Conservation (phyloP, 306 rosid species). For the Trichosanthes truncata region DNA sequence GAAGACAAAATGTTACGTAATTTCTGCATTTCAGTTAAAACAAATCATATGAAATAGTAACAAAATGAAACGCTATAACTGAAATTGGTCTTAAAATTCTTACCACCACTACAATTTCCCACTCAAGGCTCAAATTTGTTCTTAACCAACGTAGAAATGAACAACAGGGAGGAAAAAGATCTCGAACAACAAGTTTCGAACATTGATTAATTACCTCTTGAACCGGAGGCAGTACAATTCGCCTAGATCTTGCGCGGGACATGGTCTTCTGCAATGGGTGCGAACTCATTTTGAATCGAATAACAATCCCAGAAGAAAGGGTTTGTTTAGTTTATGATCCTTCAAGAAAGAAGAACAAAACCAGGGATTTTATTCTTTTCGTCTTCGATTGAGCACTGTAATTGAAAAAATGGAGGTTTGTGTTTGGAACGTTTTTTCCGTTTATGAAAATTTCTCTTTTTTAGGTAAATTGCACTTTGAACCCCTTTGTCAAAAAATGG, state of each 20-base stretch:
- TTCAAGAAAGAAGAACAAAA: background rate
- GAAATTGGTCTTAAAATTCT: background rate
- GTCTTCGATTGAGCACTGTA: background rate
- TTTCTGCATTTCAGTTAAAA: background rate
- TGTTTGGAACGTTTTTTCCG: background rate
- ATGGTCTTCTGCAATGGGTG: conserved; percentile 9
- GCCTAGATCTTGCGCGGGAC: conserved; percentile 9
- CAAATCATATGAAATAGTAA: background rate
- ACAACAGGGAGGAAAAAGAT: background rate
- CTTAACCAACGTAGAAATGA: background rate
- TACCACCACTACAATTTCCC: background rate
- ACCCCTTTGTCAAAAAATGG: background rate
- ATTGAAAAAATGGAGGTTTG: background rate
- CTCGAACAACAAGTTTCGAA: background rate
- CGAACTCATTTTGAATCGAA: background rate
- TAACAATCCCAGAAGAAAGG: background rate
- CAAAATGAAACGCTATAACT: background rate
- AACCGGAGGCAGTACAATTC: conserved; percentile 4
- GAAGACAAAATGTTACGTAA: background rate
- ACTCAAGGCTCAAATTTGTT: background rate
- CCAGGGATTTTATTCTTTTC: background rate
- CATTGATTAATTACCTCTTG: conserved; percentile 4
- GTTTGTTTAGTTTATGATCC: background rate
- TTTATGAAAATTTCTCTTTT: background rate
- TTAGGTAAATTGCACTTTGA: background rate